Conservation (phyloP, 2,329 filamentous ascomycete species). For the Dactylellina parvicollis region DNA sequence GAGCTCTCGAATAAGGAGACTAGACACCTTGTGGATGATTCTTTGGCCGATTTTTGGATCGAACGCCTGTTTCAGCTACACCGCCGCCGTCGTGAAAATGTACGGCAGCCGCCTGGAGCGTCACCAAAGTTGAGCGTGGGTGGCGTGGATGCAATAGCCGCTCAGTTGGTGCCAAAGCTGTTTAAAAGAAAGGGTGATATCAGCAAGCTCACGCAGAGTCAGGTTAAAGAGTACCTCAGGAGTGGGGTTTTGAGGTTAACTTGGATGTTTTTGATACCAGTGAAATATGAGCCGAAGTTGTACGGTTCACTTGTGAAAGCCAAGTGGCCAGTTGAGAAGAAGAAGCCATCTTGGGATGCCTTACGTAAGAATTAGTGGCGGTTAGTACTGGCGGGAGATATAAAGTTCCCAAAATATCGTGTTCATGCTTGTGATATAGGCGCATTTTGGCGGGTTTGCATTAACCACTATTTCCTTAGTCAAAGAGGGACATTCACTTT, state of each 20-base stretch:
- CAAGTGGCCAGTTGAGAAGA: constrained; percentile 14
- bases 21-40: neutral
- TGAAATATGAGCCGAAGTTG: constrained; percentile 19
- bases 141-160: neutral
- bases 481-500: too few species aligned
- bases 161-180: constrained; percentile 14
- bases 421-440: too few species aligned
- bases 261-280: constrained; percentile 38
- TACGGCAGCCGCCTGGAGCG: too few species aligned
- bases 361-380: neutral
- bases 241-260: constrained; percentile 18
- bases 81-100: too few species aligned
- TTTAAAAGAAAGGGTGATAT: constrained; percentile 12
- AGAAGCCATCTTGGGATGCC: neutral
- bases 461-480: too few species aligned
- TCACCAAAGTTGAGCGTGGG: neutral
- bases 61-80: constrained; percentile 11
- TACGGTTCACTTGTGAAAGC: constrained; percentile 9
- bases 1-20: constrained; percentile 19
- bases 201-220: neutral
- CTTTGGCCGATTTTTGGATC: constrained; percentile 31
- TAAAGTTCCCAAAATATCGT: too few species aligned
- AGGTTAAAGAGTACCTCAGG: constrained; percentile 18
- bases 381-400: too few species aligned
- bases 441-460: too few species aligned